Conservation (phyloP, 2,329 filamentous ascomycete species). For the Neofusicoccum ribis region DNA sequence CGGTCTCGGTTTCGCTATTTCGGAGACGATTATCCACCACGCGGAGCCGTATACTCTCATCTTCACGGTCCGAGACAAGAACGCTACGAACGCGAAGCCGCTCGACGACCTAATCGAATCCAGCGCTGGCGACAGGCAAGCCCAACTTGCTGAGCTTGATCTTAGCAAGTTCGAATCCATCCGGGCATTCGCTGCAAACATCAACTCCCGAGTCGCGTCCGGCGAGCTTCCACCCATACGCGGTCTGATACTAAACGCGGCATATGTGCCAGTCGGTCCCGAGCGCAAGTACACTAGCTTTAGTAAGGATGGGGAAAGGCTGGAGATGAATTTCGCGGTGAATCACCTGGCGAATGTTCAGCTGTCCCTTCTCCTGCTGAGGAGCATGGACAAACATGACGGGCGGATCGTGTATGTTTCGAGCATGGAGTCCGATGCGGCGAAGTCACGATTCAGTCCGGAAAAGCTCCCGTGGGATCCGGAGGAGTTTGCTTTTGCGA, state of each 20-base stretch:
- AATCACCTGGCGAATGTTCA: slow-evolving; percentile 28
- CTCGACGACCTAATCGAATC: neutral
- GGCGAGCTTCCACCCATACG: slow-evolving; percentile 42
- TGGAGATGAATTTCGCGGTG: slow-evolving; percentile 24
- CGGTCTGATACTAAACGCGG: slow-evolving; percentile 41
- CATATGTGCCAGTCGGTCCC: neutral
- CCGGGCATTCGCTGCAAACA: slow-evolving; percentile 21
- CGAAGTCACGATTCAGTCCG: neutral
- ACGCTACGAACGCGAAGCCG: neutral
- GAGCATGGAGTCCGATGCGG: slow-evolving; percentile 18
- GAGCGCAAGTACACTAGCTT: neutral
- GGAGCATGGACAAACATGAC: slow-evolving; percentile 26
- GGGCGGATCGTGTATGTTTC: slow-evolving; percentile 25
- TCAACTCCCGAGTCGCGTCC: slow-evolving; percentile 25
- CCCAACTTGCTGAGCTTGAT: slow-evolving; percentile 20
- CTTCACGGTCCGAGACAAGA: neutral
- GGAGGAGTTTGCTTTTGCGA: neutral
- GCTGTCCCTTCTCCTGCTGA: slow-evolving; percentile 26
- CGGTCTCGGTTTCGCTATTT: slow-evolving; percentile 19
- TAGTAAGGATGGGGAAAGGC: slow-evolving; percentile 21
- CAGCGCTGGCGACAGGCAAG: neutral
- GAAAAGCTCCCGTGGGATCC: neutral
- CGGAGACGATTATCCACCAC: neutral
- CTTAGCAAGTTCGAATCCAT: slow-evolving; percentile 22
- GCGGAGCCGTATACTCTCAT: neutral